Conservation (phyloP, 768 basidiomycete genomes). For the Cystobasidium tubakii region DNA sequence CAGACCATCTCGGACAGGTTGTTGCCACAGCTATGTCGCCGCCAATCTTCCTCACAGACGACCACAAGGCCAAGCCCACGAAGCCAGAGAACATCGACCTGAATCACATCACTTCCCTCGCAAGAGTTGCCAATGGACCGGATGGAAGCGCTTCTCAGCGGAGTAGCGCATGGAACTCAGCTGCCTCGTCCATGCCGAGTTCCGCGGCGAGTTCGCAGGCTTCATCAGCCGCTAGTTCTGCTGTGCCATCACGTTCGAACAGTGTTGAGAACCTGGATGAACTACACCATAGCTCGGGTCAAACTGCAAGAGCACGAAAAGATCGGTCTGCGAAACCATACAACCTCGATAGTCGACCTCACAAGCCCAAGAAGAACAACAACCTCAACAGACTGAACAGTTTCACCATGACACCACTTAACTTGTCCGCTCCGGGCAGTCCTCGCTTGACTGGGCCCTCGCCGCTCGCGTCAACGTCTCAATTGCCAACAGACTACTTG, state of each 20-base stretch:
- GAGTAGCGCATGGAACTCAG: constrained; percentile 23
- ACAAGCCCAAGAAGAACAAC: constrained; percentile 30
- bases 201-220: constrained; percentile 19
- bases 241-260: constrained; percentile 24
- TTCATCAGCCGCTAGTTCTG: constrained; percentile 28
- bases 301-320: neutral
- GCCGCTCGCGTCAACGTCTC: neutral
- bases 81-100: constrained; percentile 33
- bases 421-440: constrained; percentile 37
- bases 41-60: constrained; percentile 98
- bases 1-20: constrained; percentile 68
- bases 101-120: constrained; percentile 13
- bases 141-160: constrained; percentile 9
- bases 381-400: constrained; percentile 40
- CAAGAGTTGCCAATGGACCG: constrained; percentile 24
- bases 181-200: constrained; percentile 17
- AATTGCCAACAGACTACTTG: constrained; percentile 4
- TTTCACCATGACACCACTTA: constrained; percentile 44
- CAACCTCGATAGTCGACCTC: constrained; percentile 41
- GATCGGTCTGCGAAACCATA: constrained; percentile 43
- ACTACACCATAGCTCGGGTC: constrained; percentile 7
- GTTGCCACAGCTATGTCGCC: constrained; percentile 75
- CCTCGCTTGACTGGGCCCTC: constrained; percentile 1
- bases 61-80: constrained; percentile 69
- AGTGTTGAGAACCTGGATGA: constrained; percentile 31